Base-by-base conservation (phyloP, 768 basidiomycete genomes). In the Kwoniella dendrophila region DNA sequence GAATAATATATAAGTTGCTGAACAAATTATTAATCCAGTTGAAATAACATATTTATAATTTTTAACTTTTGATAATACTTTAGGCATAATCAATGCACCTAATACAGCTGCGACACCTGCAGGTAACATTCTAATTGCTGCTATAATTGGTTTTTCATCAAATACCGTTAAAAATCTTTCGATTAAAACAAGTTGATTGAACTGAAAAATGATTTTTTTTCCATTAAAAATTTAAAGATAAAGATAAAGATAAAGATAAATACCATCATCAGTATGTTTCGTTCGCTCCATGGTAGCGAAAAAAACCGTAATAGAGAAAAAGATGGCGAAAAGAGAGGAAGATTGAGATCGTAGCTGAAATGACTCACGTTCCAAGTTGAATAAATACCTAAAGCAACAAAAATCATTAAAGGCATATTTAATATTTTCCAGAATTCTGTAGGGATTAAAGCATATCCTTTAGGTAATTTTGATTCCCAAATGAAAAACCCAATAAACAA, bases 1-100 rank as follows among this genome's bases (percentile, higher is more conserved):
- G 53, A 71, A 57, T 38, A 74, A 63, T 30, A 75, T 20, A 73
- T 90, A 77, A 65, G 91, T 80, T 74, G 85, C 89, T 50, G 85
- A 81, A 57, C 88, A 81, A 74, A 90, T 80, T 41, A 88, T 76
- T 86, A 89, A 89, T 26, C 64, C 68, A 24, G 41, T 18, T 34
- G 56, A 38, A 27, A 71, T 71, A 5, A 68, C 57, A 50, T 62
- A 63, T 50, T 60, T 38, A 8, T 62, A 43, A 3, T 27, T 27
- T 6, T 58, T 36, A 30, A 73, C 49, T 43, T 62, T 65, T 53
- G 62, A 51, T 18, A 63, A 24, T 4, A 63, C 20, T 16, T 30
- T 53, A 3, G 68, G 64, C 47, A 74, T 62, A 20, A 67, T 48
- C 24, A 68, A 34, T 7, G 66, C 66, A 11, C 51, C 55, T 16